Evolutionary conservation across 495 filamentous ascomycete species (phyloP).

Genomic region (Beverwykella pulmonaria): DNA sequence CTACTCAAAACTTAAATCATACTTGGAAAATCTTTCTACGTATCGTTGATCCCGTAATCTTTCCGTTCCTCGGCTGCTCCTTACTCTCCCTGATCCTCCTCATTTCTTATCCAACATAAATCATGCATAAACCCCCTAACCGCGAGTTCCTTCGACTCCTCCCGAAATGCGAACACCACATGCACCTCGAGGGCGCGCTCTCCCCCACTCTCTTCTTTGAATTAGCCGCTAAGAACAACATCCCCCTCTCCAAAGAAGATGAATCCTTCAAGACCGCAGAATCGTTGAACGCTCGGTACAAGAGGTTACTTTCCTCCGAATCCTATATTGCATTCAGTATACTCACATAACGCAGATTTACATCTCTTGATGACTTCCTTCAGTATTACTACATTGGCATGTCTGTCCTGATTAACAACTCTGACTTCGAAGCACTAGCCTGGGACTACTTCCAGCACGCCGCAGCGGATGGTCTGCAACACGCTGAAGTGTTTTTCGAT

Average conservation of each 20-base stretch:
- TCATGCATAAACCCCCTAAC: constrained; percentile 57
- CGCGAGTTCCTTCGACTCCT: constrained; percentile 67
- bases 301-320: constrained; percentile 32
- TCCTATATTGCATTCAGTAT: constrained; percentile 3
- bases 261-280: constrained; percentile 62
- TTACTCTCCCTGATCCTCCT: not conserved
- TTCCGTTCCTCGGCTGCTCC: not conserved
- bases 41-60: no score
- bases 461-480: constrained; percentile 64
- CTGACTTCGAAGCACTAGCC: constrained; percentile 74
- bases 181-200: constrained; percentile 75
- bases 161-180: constrained; percentile 80
- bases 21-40: no score
- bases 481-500: constrained; percentile 82
- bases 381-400: constrained; percentile 78
- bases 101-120: constrained; percentile 8
- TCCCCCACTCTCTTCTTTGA: constrained; percentile 68
- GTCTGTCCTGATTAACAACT: constrained; percentile 60
- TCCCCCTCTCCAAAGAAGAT: constrained; percentile 61
- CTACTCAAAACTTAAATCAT: no score
- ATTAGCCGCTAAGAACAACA: constrained; percentile 64
- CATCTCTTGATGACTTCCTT: constrained; percentile 76
- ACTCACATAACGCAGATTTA: constrained; percentile 50
- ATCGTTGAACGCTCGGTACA: constrained; percentile 62
- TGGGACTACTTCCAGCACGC: constrained; percentile 72